Conservation (phyloP, 805 yeast species). For the Cyberlindnera veronae region DNA sequence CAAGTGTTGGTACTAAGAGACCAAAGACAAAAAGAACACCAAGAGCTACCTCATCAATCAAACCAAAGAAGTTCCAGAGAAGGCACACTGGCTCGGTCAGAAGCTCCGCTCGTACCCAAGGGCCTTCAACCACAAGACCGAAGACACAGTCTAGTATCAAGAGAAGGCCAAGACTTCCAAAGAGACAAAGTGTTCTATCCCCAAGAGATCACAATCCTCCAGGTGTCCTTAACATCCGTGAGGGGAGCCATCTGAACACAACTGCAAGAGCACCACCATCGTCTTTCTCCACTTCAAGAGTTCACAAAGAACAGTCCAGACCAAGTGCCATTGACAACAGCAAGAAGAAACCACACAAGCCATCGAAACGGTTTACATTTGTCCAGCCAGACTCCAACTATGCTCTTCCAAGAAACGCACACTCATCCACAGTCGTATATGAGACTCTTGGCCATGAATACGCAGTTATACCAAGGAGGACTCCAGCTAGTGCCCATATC, state of each 20-base stretch:
- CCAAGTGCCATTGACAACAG: neutral
- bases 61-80: neutral
- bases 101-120: neutral
- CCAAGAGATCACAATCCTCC: neutral
- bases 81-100: neutral
- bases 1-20: neutral
- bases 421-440: conserved; percentile 17
- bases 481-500: neutral
- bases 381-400: conserved; percentile 13
- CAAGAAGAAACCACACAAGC: neutral
- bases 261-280: too few relatives aligned
- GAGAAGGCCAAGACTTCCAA: neutral
- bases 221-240: neutral
- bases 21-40: neutral
- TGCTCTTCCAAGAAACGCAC: conserved; percentile 18
- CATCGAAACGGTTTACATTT: neutral
- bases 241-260: neutral
- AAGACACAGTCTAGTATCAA: too few relatives aligned
- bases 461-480: conserved; percentile 14
- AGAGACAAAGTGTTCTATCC: neutral
- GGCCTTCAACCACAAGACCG: neutral
- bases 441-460: conserved; percentile 21
- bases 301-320: too few relatives aligned
- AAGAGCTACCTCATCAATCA: neutral
- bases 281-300: too few relatives aligned